Evolutionary conservation across 225 moss, liverwort and hornwort species (phyloP).

Genomic region (Sphagnum contortum): DNA sequence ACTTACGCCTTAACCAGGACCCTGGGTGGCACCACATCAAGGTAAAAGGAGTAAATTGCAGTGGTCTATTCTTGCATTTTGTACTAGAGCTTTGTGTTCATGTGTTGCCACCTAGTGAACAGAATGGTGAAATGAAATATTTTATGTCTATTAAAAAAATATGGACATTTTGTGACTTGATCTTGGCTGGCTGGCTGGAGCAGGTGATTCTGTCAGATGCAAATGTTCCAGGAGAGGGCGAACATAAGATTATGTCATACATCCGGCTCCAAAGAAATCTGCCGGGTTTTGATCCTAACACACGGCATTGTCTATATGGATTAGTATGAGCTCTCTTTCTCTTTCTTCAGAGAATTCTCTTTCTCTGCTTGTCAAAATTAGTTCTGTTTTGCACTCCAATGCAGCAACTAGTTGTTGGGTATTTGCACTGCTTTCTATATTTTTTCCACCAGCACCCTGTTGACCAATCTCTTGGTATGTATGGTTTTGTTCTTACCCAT

Average conservation of each 20-base stretch:
- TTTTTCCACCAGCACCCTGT: too few relatives aligned
- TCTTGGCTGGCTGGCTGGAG: neutral
- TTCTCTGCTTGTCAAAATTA: too few relatives aligned
- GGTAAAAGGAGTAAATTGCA: conserved; percentile 17
- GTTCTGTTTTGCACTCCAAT: too few relatives aligned
- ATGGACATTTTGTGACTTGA: neutral
- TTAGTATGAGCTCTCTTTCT: conserved; percentile 19
- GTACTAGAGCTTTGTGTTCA: neutral
- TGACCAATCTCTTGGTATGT: too few relatives aligned
- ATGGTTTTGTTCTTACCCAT: too few relatives aligned
- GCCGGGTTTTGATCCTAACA: conserved; percentile 80
- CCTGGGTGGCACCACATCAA: conserved; percentile 94
- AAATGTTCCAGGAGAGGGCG: conserved; percentile 96
- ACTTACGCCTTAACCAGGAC: conserved; percentile 83
- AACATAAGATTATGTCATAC: conserved; percentile 97
- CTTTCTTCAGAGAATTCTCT: too few relatives aligned
- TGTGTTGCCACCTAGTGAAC: too few relatives aligned
- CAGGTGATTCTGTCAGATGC: conserved; percentile 94
- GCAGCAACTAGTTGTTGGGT: too few relatives aligned
- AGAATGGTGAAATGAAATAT: neutral
- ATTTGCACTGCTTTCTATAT: too few relatives aligned
- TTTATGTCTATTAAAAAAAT: neutral
- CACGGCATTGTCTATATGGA: conserved; percentile 95
- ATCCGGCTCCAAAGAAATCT: conserved; percentile 93
- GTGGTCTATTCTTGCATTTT: conserved; percentile 15